Conservation (phyloP, 495 filamentous ascomycete genomes). For the Rusavskia elegans region DNA sequence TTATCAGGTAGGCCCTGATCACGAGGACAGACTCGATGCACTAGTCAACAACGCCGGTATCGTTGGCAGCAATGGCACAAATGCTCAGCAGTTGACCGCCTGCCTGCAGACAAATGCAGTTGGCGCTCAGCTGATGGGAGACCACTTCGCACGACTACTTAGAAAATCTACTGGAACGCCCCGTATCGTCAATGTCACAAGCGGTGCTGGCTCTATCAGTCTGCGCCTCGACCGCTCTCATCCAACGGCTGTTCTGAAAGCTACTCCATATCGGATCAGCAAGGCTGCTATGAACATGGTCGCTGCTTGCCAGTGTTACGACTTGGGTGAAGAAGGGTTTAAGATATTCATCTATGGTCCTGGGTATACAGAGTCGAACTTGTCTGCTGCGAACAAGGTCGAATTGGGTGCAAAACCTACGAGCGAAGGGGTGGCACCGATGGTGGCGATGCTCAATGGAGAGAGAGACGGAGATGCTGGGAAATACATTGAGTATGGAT, state of each 20-base stretch:
- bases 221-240: constrained; percentile 12
- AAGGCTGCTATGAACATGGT: constrained; percentile 30
- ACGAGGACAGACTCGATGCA: constrained; percentile 10
- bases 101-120: constrained; percentile 18
- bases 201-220: constrained; percentile 14
- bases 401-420: constrained; percentile 10
- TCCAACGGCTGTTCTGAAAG: constrained; percentile 5
- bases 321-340: constrained; percentile 9
- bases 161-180: constrained; percentile 13
- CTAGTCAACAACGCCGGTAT: constrained; percentile 22
- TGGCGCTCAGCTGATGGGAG: constrained; percentile 12
- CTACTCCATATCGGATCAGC: constrained; percentile 15
- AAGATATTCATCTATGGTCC: constrained; percentile 15
- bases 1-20: too few species aligned
- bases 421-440: not conserved
- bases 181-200: constrained; percentile 18
- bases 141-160: constrained; percentile 18
- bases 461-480: not conserved
- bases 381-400: constrained; percentile 12
- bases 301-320: constrained; percentile 11
- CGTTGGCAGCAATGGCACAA: not conserved
- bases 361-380: constrained; percentile 13
- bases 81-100: constrained; percentile 1
- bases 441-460: not conserved
- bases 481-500: not conserved